Evolutionary conservation across 139 green algal species (phyloP).

Genomic region (Coccomyxa sp.): DNA sequence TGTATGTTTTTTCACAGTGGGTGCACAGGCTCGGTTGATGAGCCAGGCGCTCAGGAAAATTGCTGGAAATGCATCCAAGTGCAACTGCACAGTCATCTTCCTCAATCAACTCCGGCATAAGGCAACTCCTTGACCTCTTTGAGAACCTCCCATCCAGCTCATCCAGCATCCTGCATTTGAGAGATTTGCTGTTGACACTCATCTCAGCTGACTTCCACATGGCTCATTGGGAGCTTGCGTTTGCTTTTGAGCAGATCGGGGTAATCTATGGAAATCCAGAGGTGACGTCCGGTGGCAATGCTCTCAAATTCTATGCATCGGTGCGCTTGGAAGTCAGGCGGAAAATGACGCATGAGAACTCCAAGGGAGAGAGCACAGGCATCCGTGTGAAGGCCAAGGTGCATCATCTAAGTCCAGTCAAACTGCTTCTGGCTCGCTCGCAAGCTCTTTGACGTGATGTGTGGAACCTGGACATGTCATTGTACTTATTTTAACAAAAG

Average conservation of each 20-base stretch:
- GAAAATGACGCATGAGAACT: conserved; percentile 57
- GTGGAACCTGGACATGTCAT: neutral
- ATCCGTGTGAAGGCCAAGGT: conserved; percentile 60
- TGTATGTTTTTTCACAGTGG: conserved; percentile 40
- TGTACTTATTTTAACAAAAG: neutral
- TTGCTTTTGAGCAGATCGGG: neutral
- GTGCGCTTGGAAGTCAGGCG: conserved; percentile 66
- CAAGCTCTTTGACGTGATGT: neutral
- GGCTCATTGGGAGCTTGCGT: neutral
- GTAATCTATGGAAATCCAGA: conserved; percentile 88
- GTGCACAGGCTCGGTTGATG: conserved; percentile 91
- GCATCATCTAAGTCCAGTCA: neutral
- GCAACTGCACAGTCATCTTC: conserved; percentile 82
- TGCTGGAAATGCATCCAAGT: conserved; percentile 66
- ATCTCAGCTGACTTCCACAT: neutral
- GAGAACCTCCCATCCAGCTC: no score
- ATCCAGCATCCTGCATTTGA: neutral
- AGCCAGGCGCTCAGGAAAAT: conserved; percentile 89
- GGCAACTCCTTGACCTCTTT: conserved; percentile 26
- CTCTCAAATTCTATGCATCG: conserved; percentile 91
- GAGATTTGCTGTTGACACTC: neutral
- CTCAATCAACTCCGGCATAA: conserved; percentile 94
- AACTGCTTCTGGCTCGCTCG: neutral
- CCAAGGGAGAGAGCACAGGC: conserved; percentile 38
- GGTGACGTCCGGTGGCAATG: conserved; percentile 86